A percentile compares a stretch with the other conserved stretches of the same genome.
Conservation (phyloP, 768 basidiomycete genomes). For the Mycena leptocephala region DNA sequence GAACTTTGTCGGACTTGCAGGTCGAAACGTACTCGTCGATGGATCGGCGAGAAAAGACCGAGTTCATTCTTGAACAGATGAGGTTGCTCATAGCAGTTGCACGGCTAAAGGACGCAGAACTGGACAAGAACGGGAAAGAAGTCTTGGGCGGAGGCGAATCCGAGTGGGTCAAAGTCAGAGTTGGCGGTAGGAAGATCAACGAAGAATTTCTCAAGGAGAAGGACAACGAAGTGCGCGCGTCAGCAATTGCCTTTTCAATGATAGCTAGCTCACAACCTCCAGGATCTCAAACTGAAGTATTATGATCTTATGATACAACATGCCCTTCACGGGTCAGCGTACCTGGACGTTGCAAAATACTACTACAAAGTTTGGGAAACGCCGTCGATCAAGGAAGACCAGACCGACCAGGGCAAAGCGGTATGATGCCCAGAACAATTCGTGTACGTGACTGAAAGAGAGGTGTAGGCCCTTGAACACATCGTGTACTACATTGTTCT, state of each 20-base stretch:
- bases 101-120: slow-evolving; percentile 80
- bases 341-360: slow-evolving; percentile 95
- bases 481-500: slow-evolving; percentile 96
- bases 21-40: slow-evolving; percentile 99
- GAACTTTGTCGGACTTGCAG: slow-evolving; percentile 95
- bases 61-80: slow-evolving; percentile 99
- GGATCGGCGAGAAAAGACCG: slow-evolving; percentile 98
- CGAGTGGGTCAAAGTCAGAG: slow-evolving; percentile 95
- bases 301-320: slow-evolving; percentile 98
- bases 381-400: slow-evolving; percentile 92
- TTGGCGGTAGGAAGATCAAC: slow-evolving; percentile 95
- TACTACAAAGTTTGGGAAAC: slow-evolving; percentile 99
- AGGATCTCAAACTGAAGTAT: slow-evolving; percentile 97
- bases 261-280: slow-evolving; percentile 14
- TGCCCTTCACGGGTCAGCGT: slow-evolving; percentile 86
- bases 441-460: slow-evolving; percentile 23
- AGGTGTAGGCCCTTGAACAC: slow-evolving; percentile 87
- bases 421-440: slow-evolving; percentile 58
- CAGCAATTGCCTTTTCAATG: neutral
- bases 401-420: slow-evolving; percentile 75
- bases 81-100: slow-evolving; percentile 87
- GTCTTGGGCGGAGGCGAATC: slow-evolving; percentile 81
- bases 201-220: slow-evolving; percentile 92
- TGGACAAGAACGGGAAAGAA: slow-evolving; percentile 76
- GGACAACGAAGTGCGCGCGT: slow-evolving; percentile 81